Evolutionary conservation across 164 flowering plant species (phyloP).

Genomic region (Platanus orientalis): DNA sequence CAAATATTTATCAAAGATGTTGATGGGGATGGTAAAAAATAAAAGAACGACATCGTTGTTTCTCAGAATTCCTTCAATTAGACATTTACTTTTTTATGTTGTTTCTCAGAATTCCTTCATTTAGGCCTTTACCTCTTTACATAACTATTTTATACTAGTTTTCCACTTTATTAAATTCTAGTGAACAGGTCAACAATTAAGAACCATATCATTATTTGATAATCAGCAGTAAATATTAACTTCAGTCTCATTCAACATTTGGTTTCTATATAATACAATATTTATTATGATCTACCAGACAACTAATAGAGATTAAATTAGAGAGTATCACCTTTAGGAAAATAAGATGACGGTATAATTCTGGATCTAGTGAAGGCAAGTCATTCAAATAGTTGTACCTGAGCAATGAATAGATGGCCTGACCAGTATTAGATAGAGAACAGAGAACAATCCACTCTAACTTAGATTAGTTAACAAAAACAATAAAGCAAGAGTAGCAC

Average conservation of each 20-base stretch:
- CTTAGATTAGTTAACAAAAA: no score
- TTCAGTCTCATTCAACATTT: not conserved
- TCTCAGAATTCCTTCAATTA: no score
- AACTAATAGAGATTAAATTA: not conserved
- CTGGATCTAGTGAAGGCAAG: slow-evolving; percentile 96
- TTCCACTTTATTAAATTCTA: not conserved
- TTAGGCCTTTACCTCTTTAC: not conserved
- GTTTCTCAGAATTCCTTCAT: no score
- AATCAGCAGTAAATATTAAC: not conserved
- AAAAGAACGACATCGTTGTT: no score
- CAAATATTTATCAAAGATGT: no score
- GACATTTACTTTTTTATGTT: no score
- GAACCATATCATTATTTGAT: not conserved
- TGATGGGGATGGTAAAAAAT: no score
- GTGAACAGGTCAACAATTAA: not conserved
- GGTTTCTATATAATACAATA: not conserved
- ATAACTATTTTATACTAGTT: not conserved
- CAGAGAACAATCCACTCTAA: no score
- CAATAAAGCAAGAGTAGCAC: not conserved
- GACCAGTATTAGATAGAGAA: not conserved
- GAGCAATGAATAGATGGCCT: slow-evolving; percentile 8
- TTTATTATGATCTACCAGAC: not conserved
- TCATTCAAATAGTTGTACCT: slow-evolving; percentile 94
- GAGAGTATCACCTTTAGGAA: slow-evolving; percentile 68
- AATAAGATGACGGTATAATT: slow-evolving; percentile 89